Conservation (phyloP, 148 eudicot genomes). For the Rhododendron ovatum region DNA sequence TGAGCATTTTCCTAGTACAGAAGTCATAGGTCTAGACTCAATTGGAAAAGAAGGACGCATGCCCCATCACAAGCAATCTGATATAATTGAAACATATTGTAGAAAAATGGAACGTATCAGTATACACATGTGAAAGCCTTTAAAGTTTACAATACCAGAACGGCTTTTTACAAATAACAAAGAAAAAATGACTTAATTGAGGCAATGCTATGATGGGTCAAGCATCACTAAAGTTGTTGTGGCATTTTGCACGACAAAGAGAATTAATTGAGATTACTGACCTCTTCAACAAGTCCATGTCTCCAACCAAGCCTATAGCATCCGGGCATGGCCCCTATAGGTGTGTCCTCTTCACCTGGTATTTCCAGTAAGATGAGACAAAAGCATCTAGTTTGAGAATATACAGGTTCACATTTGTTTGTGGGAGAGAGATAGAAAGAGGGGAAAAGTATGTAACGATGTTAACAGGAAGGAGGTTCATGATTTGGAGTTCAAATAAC, state of each 20-base stretch:
- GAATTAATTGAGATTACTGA: constrained; percentile 16
- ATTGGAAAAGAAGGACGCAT: background rate
- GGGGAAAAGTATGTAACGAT: background rate
- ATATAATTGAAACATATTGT: background rate
- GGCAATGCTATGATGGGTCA: background rate
- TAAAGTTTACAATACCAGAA: background rate
- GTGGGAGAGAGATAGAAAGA: background rate
- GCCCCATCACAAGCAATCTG: background rate
- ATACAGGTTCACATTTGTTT: background rate
- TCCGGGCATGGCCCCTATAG: constrained; percentile 99
- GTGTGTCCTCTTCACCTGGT: constrained; percentile 88
- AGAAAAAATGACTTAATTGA: background rate
- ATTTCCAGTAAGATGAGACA: constrained; percentile 16
- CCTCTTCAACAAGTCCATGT: constrained; percentile 98
- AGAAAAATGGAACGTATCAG: background rate
- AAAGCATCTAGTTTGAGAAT: background rate
- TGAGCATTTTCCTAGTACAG: background rate
- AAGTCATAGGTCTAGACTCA: background rate
- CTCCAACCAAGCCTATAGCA: constrained; percentile 98
- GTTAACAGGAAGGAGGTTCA: background rate
- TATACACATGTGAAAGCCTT: background rate
- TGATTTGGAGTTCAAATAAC: background rate
- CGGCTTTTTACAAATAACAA: background rate
- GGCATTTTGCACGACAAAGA: background rate
- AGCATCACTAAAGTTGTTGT: background rate